phyloP scores from a whole-genome alignment of 164 flowering plant genomes.

The Magnolia sinica region DNA sequence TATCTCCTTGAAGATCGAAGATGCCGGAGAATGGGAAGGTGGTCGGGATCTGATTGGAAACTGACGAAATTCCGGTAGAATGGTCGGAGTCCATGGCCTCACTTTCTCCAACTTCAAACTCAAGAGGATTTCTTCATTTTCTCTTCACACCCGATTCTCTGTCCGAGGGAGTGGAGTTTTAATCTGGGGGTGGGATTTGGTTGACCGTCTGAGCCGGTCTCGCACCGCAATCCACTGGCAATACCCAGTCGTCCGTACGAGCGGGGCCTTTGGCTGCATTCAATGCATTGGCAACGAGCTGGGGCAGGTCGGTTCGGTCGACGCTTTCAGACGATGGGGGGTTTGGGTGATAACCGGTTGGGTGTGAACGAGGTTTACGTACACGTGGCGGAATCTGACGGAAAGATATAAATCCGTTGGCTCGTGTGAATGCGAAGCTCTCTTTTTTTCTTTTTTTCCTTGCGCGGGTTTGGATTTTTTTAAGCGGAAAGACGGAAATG shows the following conservation, averaged over 20 bases:
- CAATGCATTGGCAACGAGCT: slow-evolving; percentile 24
- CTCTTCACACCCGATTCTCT: neutral
- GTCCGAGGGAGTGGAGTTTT: neutral
- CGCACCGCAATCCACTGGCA: slow-evolving; percentile 37
- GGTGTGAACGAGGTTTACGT: slow-evolving; percentile 26
- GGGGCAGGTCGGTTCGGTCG: slow-evolving; percentile 19
- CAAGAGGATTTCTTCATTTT: neutral
- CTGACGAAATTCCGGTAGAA: slow-evolving; percentile 20
- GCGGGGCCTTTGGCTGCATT: slow-evolving; percentile 19
- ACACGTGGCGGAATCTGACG: slow-evolving; percentile 30
- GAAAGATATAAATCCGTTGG: neutral
- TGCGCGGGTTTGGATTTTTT: neutral
- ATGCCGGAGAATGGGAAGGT: slow-evolving; percentile 23
- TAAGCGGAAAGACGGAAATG: neutral
- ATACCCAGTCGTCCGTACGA: slow-evolving; percentile 37
- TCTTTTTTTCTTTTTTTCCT: neutral
- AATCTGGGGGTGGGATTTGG: slow-evolving; percentile 28
- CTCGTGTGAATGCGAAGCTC: slow-evolving; percentile 11
- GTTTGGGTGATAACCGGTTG: slow-evolving; percentile 38
- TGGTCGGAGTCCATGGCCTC: slow-evolving; percentile 20
- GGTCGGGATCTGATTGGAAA: slow-evolving; percentile 30
- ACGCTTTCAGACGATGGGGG: slow-evolving; percentile 17
- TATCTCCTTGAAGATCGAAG: slow-evolving; percentile 32
- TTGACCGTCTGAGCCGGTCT: slow-evolving; percentile 7
- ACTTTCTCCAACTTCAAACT: slow-evolving; percentile 18